Evolutionary conservation across 768 basidiomycete genomes (phyloP), one percentile per base, ranked within the genome.

Genomic region (Gloeophyllum trabeum): DNA sequence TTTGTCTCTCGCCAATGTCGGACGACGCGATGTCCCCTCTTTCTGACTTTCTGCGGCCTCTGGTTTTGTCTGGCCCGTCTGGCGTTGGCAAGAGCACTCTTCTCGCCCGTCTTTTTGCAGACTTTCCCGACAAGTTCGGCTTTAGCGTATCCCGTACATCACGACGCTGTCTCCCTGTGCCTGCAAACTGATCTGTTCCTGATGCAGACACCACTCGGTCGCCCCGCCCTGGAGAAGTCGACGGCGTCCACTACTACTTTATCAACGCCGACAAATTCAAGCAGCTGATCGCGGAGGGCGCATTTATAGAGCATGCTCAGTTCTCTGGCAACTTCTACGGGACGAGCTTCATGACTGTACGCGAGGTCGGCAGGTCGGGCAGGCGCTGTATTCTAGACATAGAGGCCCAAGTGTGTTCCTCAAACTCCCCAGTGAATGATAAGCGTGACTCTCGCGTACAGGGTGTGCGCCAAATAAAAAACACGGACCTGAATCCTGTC

Each of bases 21-120:
- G 32, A 28, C 47, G 24, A 28, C 43, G 13, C 46, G 39, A 61
- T 59, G 51, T 45, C 60, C 10, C 51, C 55, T 14, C 49, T 51
- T n/a, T 46, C 49, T 1, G 61, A 70, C 47, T 75, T 77, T 51
- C 53, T 73, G 10, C 75, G 83, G 46, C 91, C 92, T 3, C 77
- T 96, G 40, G 79, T 96, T 34, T 68, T 94, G 46, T 94, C 85
- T 42, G 88, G 90, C 0, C 92, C 92, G 1, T 92, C 89, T 1
- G 92, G 93, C 45, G 87, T 92, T 2, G 94, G 94, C 41, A 98
- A 97, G 61, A 88, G 84, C 54, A 94, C 94, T 0, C 76, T 97
- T 24, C 73, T 97, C 39, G 69, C 69, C 40, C 79, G 79, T 40
- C 79, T 98, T 41, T 87, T 97, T 58, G 63, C 61, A 22, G 83